Base-by-base conservation (phyloP, 2,329 filamentous ascomycete species). In the Calonectria hawksworthii region DNA sequence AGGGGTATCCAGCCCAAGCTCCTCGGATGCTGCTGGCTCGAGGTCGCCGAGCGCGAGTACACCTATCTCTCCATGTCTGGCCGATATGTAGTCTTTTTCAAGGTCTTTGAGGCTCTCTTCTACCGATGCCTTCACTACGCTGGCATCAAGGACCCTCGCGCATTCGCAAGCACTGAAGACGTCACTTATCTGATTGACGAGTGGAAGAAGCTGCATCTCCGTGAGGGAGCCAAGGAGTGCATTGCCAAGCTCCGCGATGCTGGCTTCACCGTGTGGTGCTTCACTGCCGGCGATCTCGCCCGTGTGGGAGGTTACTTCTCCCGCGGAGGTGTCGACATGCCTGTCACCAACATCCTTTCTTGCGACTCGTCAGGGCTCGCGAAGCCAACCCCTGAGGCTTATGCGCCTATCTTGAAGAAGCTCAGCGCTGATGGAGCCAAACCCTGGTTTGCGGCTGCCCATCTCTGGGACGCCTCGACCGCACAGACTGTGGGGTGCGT, bases 401-500 rank as follows among this genome's bases (percentile, higher is more conserved):
- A 79, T 32, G 69, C 56, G 7, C 79, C 76, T 4, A 79, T 77
- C 0, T 74, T 73, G 5, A 74, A 77, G 9, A 71, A 78, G 44
- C 65, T 79, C 26, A 68, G 64, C 4, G 74, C 76, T 16, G 76
- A 54, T 5, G 73, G 73, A 0, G 18, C 51, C 13, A 76, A 79
- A 50, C 67, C 79, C 30, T 79, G 77, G 75, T 79, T 79, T 36
- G 75, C 76, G 1, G 77, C 78, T 4, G 73, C 75, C 1, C 78
- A 79, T 16, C 75, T 79, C 34, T 79, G 78, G 78, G 78, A 79
- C 56, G 75, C 76, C 1, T 71, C 76, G 1, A 73, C 75, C 5
- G 77, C 77, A 1, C 76, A 76, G 66, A 72, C 75, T n/a, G 73
- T 74, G 14, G 77, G 76, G 76, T 79, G 52, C 65, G 56, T 41